Evolutionary conservation across 768 basidiomycete genomes (phyloP).

Genomic region (Lyophyllum decastes): DNA sequence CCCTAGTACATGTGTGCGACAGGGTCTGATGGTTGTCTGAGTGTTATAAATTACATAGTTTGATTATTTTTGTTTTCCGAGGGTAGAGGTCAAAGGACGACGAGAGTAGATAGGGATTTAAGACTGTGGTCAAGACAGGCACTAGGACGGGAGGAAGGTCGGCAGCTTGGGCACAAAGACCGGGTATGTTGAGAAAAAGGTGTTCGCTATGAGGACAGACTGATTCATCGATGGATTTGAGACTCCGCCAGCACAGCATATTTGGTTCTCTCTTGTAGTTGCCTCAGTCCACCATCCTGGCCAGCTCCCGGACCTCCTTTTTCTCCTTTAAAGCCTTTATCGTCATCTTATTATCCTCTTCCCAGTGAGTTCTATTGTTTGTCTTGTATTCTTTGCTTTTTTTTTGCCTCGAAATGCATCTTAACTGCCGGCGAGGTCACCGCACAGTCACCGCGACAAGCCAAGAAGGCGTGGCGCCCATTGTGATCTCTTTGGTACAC

Average conservation of each 20-base stretch:
- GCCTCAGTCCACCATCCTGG: slow-evolving; percentile 28
- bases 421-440: slow-evolving; percentile 10
- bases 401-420: slow-evolving; percentile 5
- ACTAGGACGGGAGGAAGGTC: not conserved
- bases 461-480: slow-evolving; percentile 19
- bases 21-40: slow-evolving; percentile 2
- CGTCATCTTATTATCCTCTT: slow-evolving; percentile 6
- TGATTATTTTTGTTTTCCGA: not conserved
- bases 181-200: not conserved
- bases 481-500: slow-evolving; percentile 7
- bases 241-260: slow-evolving; percentile 53
- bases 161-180: not conserved
- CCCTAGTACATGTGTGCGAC: not conserved
- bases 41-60: not conserved
- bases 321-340: slow-evolving; percentile 9
- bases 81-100: not conserved
- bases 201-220: slow-evolving; percentile 4
- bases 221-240: slow-evolving; percentile 37
- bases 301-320: slow-evolving; percentile 23
- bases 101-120: not conserved
- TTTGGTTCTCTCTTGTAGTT: slow-evolving; percentile 40
- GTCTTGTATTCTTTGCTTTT: slow-evolving; percentile 10
- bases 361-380: slow-evolving; percentile 24
- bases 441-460: slow-evolving; percentile 15
- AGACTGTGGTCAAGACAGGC: not conserved